These are phyloP conservation scores for Kwoniella mangroviensis DNA, from an alignment of 768 basidiomycete species.

Conservation along the genomic window DNA sequence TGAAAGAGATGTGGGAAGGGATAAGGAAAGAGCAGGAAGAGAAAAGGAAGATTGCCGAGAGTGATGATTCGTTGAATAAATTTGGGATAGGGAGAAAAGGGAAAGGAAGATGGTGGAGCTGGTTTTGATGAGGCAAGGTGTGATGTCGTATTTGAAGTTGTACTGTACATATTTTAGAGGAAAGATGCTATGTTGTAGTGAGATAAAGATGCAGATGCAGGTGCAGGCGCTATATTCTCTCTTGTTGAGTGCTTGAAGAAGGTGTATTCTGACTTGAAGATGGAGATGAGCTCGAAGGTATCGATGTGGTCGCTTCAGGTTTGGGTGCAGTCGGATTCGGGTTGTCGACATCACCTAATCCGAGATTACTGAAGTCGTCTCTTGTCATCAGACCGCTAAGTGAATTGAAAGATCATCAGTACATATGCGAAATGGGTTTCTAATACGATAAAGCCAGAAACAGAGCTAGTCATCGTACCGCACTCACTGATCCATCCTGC, in stretches of 20 bases:
- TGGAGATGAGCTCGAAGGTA: neutral
- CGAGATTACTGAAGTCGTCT: constrained; percentile 85
- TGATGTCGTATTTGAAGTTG: neutral
- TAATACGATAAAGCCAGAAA: neutral
- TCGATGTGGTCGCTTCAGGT: constrained; percentile 17
- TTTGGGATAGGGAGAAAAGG: constrained; percentile 21
- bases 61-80: constrained; percentile 3
- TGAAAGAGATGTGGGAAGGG: constrained; percentile 37
- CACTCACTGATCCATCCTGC: constrained; percentile 86
- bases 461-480: too few relatives aligned
- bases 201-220: too few relatives aligned
- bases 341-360: constrained; percentile 66
- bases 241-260: constrained; percentile 3
- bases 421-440: neutral
- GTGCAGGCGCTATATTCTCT: constrained; percentile 6
- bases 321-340: constrained; percentile 16
- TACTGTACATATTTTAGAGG: neutral
- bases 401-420: neutral
- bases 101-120: constrained; percentile 11
- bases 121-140: neutral
- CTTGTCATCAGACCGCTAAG: constrained; percentile 82
- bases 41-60: constrained; percentile 16
- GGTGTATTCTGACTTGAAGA: constrained; percentile 3
- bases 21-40: constrained; percentile 27
- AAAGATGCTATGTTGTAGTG: neutral